phyloP scores from a whole-genome alignment of 176 grass and related monocot genomes.

The Carex myosuroides region DNA sequence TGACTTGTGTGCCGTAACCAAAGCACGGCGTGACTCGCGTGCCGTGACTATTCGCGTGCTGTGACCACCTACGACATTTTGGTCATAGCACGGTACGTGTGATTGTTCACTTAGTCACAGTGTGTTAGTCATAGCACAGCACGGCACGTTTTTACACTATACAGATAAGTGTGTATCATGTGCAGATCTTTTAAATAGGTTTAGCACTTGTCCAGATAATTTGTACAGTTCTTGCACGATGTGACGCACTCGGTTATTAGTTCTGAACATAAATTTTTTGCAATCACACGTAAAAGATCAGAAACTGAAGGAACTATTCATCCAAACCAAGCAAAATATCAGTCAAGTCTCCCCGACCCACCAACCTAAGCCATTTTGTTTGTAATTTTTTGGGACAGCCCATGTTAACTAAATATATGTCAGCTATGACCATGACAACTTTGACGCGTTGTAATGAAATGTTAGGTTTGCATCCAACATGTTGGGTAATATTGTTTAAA shows the following conservation, averaged over 20 bases:
- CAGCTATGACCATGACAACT: not conserved
- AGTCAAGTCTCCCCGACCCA: not conserved
- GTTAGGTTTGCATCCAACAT: not conserved
- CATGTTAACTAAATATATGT: not conserved
- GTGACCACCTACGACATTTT: too few species aligned
- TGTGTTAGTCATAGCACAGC: too few species aligned
- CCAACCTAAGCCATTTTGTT: not conserved
- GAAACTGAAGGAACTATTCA: not conserved
- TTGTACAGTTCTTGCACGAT: not conserved
- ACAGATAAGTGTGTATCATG: too few species aligned
- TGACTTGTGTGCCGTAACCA: too few species aligned
- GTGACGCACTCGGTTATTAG: not conserved
- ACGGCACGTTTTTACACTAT: too few species aligned
- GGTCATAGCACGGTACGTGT: too few species aligned
- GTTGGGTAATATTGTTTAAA: not conserved
- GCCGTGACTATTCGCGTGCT: too few species aligned
- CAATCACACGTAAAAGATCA: too few species aligned
- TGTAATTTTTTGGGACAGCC: not conserved
- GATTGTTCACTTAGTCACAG: too few species aligned
- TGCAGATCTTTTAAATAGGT: too few species aligned
- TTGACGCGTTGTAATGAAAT: not conserved
- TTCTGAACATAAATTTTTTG: not conserved
- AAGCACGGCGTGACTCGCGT: too few species aligned
- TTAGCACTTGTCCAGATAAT: too few species aligned
- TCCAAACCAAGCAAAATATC: not conserved